Base-by-base conservation (phyloP, 352 stramenopile genomes). In the Phytophthora agathidicida region DNA sequence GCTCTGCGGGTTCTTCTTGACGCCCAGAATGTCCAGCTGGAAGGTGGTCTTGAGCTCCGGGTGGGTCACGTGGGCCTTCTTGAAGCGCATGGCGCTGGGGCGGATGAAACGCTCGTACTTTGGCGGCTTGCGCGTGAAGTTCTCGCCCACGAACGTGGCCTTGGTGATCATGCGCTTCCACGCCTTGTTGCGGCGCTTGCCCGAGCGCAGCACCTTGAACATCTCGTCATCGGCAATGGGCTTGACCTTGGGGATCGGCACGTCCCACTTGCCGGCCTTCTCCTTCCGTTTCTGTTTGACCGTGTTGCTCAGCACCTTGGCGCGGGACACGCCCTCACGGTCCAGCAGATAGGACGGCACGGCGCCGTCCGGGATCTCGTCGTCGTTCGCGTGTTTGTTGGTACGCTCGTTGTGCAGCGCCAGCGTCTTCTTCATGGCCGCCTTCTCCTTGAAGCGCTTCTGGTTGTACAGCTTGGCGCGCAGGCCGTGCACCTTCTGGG, bases 71-170 rank as follows among this genome's bases (percentile, higher is more conserved):
- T 99, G 98, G 5, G 98, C 97, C 77, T 99, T 99, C 80, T 99
- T 99, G 79, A 99, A 99, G 49, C 98, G 91, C 69, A 99, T 93
- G 65, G 96, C 98, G 23, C 90, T 98, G 7, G 98, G 98, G 9
- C 98, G 95, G 68, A 99, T 99, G 74, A 99, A 99, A 24, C 98
- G 93, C 86, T 99, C 98, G 81, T 99, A 99, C 75, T 99, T 99
- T 67, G 98, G 98, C 55, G 97, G 97, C 71, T 99, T 99, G 51
- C 98, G 91, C 43, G 98, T 99, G 65, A 99, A 99, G 69, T 96
- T 97, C 47, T 99, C 97, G 44, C 98, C 98, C n/a, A 99, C 97
- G 71, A 99, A 99, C 27, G 97, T 99, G 30, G 88, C 85, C 68
- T 93, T 96, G 42, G 83, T 94, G 65, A 94, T 93, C 85, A 94